Base-by-base conservation (phyloP, 164 flowering plant genomes). In the Magnolia changhungtana region DNA sequence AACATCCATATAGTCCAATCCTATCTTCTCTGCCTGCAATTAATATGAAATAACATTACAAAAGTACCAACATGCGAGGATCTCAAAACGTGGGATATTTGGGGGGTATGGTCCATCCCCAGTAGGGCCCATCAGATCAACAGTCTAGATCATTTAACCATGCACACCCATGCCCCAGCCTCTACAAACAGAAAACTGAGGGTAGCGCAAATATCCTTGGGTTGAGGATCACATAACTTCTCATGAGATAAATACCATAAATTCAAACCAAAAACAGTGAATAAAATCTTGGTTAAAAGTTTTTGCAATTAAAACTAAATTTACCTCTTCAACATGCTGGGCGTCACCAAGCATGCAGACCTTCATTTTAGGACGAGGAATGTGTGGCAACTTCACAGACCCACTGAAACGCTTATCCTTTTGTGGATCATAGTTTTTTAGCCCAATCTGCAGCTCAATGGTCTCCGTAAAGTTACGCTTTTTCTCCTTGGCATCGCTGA, bases 351-450 rank as follows among this genome's bases (percentile, higher is more conserved):
- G 84, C 85, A 85, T 85, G 81, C 87, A 85, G 10, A 85, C 85
- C 72, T 83, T 85, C 87, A 85, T 83, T 78, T 85, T 83, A 23
- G 87, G 87, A 4, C 87, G 81, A 75, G 84, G 84, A 49, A 85
- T 83, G 72, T 85, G 87, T 8, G 87, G 87, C 50, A 85, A 63
- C 78, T 76, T 85, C 13, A 89, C 92, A 14, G 92, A 86, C 31
- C 92, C 92, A 80, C 96, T 91, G 85, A 91, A 91, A 81, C 96
- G 90, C 82, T 91, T 91, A 80, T 91, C 94, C 85, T 91, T 91
- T 67, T 91, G 96, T 2, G 93, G 93, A 73, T 91, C 93, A 77
- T 91, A 91, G 75, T 91, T 91, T 70, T 91, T 91, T 73, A 91
- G 81, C 3, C 94, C 94, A 82, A 89, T 90, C 82, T 91, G 96